phyloP scores from a whole-genome alignment of 306 rosid genomes.

The Quercus variabilis region DNA sequence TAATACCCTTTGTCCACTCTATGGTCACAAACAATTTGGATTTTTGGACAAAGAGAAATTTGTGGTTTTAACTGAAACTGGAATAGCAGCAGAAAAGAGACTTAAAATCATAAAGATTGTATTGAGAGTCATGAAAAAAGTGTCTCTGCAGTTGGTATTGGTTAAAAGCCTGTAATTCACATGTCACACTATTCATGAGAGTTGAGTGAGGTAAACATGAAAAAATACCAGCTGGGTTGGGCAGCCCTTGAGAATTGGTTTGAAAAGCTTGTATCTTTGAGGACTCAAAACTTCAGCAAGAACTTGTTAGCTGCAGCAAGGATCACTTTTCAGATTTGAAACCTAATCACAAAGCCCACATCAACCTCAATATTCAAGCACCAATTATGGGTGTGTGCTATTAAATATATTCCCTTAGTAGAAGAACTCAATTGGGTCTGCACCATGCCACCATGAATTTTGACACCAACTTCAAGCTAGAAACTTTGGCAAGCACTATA shows the following conservation, averaged over 20 bases:
- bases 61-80: too few relatives aligned
- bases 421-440: slow-evolving; percentile 18
- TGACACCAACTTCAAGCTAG: slow-evolving; percentile 16
- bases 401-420: slow-evolving; percentile 12
- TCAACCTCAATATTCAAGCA: slow-evolving; percentile 11
- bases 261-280: slow-evolving; percentile 7
- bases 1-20: slow-evolving; percentile 17
- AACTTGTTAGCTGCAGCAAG: not conserved
- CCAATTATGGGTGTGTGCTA: not conserved
- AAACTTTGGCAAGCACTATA: not conserved
- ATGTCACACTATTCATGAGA: slow-evolving; percentile 9
- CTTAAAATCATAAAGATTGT: slow-evolving; percentile 12
- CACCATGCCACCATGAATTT: slow-evolving; percentile 11
- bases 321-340: not conserved
- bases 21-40: slow-evolving; percentile 14
- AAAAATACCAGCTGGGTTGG: slow-evolving; percentile 28
- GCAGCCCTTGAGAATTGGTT: slow-evolving; percentile 16
- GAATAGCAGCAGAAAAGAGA: slow-evolving; percentile 14
- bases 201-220: slow-evolving; percentile 1
- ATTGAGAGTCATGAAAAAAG: slow-evolving; percentile 12
- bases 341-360: not conserved
- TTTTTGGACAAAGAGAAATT: too few relatives aligned
- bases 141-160: not conserved
- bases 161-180: not conserved
- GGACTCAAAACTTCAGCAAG: slow-evolving; percentile 5